Base-by-base conservation (phyloP, 495 filamentous ascomycete genomes). In the Haplographium delicatum region DNA sequence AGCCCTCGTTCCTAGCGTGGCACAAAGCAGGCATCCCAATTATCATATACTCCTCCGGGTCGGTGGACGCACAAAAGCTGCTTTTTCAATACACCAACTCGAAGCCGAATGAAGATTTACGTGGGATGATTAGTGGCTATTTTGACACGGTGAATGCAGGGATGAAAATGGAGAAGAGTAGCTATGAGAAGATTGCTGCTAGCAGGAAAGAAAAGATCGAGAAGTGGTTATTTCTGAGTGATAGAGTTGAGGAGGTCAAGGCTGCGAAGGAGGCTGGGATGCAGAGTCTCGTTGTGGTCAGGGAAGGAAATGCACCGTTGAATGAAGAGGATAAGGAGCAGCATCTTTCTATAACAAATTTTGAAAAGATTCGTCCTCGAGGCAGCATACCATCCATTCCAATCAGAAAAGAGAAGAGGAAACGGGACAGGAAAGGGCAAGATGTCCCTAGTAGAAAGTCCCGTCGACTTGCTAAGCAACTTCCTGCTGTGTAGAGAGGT, bases 71-170 rank as follows among this genome's bases (percentile, higher is more conserved):
- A 20, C 85, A 89, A 68, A 82, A 83, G 62, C 71, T 88, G 44
- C 68, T 88, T 28, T 88, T 89, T 63, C 58, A 67, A 47, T 74
- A 86, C 65, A 85, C 85, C n/a, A 67, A 78, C 57, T 65, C 67
- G 7, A 50, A 66, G 38, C 71, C 73, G 23, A 33, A 56, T 18
- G 65, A 68, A n/a, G 81, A 89, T 56, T 61, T 86, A 49, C 72
- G 69, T 2, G 61, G 67, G 11, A 58, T 72, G 37, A 71, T 88
- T 49, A 65, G 65, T 22, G 79, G 70, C 38, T 85, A 76, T 65
- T 88, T 84, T 53, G 85, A 89, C 62, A 88, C 84, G 5, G 75
- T 83, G 31, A 89, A 81, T 54, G 84, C 84, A n/a, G 85, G 85
- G 6, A 68, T 74, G 53, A 89, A 89, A 70, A 68, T 64, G 43